Base-by-base conservation (phyloP, 2,329 filamentous ascomycete species). In the Aspergillus pseudoterreus region DNA sequence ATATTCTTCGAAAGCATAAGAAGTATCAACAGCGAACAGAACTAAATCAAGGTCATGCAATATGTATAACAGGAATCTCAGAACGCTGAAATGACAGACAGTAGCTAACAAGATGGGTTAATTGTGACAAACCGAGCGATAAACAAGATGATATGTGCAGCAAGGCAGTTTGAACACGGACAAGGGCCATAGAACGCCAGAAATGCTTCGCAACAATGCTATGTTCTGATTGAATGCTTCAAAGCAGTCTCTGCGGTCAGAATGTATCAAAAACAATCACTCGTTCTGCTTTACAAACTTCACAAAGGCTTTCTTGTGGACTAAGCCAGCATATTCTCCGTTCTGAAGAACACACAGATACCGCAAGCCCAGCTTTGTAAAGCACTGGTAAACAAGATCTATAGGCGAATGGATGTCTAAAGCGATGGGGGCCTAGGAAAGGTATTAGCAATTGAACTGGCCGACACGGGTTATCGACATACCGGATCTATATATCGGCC, bases 221-320 rank as follows among this genome's bases (percentile, higher is more conserved):
- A 11, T 30, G 27, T 9, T 30, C 10, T 10, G 27, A 30, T 30
- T 30, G 27, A 9, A 30, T 30, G 27, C 8, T 30, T 30, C 35
- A 38, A 38, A 38, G 35, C 14, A 38, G 14, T n/a, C 35, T 17
- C 35, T n/a, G 15, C 10, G 35, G 15, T n/a, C 35, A n/a, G 1
- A n/a, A 8, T 38, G 5, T 11, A 4, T n/a, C 35, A 17, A 8
- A 11, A 17, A n/a, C 38, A 24, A 22, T 52, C 35, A 61, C 39
- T 94, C 88, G 43, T 92, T 74, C 65, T 95, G 87, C 60, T 92
- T 90, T 71, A 95, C 87, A 67, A 95, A 96, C 70, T 90, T 92
- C 53, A 96, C 92, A 75, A 99, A 97, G 4, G 85, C 86, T 77
- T 99, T 99, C 77, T 97, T 97, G 72, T 99, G 94, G 46, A 95